Percentiles rank a stretch among this genome's conserved stretches.
Conservation (phyloP, 345 rosid genomes). For the Erodium maritimum region DNA sequence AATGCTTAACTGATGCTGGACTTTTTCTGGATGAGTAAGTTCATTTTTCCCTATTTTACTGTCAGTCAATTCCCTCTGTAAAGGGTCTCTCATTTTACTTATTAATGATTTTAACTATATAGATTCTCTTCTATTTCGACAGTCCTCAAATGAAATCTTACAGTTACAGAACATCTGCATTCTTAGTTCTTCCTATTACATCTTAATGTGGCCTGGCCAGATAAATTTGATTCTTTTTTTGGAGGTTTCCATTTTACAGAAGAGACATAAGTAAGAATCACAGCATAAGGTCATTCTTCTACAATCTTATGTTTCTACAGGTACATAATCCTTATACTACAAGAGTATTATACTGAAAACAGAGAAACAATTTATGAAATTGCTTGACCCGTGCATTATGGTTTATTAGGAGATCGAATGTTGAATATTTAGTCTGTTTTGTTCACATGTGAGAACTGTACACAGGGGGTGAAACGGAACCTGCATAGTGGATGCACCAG, state of each 20-base stretch:
- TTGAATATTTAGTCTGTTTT: no score
- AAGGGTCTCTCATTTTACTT: no score
- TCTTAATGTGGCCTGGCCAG: no score
- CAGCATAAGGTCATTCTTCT: conserved; percentile 54
- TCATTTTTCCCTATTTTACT: no score
- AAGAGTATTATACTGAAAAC: no score
- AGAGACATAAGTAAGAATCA: conserved; percentile 49
- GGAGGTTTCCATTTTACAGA: conserved; percentile 32
- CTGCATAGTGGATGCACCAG: conserved; percentile 49
- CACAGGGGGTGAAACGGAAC: conserved; percentile 55
- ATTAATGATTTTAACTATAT: no score
- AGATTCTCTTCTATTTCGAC: no score
- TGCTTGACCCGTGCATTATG: background rate
- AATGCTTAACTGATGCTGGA: conserved; percentile 96
- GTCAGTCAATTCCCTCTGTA: no score
- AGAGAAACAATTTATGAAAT: no score
- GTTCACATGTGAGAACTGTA: conserved; percentile 8
- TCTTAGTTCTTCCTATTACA: no score
- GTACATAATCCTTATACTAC: conserved; percentile 26
- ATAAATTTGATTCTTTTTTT: background rate
- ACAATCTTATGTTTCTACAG: conserved; percentile 51
- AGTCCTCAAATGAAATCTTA: no score
- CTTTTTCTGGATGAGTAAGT: conserved; percentile 78
- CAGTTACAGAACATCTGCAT: background rate
- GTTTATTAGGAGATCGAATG: background rate